Conservation (phyloP, 768 basidiomycete species). For the Lyophyllum atratum region DNA sequence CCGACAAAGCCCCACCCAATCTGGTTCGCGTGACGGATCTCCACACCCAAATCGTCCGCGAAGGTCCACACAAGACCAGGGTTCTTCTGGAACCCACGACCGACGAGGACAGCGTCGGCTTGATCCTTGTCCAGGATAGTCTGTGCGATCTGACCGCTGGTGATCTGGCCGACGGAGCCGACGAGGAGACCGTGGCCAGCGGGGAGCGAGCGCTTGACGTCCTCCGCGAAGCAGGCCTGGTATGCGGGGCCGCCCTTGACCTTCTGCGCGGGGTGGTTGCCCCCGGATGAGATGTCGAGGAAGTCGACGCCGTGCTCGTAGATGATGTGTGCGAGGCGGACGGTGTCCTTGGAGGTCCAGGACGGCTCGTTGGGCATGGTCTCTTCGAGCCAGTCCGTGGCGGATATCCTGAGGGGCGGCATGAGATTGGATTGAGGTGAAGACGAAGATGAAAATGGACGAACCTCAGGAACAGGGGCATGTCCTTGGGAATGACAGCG, state of each 20-base stretch:
- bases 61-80: conserved; percentile 54
- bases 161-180: conserved; percentile 56
- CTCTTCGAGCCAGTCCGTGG: conserved; percentile 73
- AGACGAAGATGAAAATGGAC: conserved; percentile 2
- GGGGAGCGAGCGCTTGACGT: conserved; percentile 47
- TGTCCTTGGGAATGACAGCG: conserved; percentile 53
- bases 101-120: conserved; percentile 61
- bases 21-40: conserved; percentile 48
- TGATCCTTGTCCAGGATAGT: conserved; percentile 55
- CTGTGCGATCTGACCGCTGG: conserved; percentile 55
- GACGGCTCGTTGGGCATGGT: conserved; percentile 57
- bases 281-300: conserved; percentile 72
- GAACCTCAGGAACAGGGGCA: conserved; percentile 75
- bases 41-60: conserved; percentile 57
- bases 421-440: conserved; percentile 3
- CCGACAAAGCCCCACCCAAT: conserved; percentile 57
- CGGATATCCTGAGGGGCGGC: conserved; percentile 64
- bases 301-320: conserved; percentile 71
- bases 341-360: conserved; percentile 73
- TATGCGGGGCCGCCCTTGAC: conserved; percentile 39
- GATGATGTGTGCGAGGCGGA: conserved; percentile 58
- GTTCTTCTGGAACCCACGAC: conserved; percentile 61
- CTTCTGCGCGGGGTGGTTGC: conserved; percentile 47
- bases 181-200: conserved; percentile 43
- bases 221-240: conserved; percentile 58